These are phyloP conservation scores for Paramecium sonneborni DNA, from an alignment of 73 alveolate genomes.

Conservation along the genomic window DNA sequence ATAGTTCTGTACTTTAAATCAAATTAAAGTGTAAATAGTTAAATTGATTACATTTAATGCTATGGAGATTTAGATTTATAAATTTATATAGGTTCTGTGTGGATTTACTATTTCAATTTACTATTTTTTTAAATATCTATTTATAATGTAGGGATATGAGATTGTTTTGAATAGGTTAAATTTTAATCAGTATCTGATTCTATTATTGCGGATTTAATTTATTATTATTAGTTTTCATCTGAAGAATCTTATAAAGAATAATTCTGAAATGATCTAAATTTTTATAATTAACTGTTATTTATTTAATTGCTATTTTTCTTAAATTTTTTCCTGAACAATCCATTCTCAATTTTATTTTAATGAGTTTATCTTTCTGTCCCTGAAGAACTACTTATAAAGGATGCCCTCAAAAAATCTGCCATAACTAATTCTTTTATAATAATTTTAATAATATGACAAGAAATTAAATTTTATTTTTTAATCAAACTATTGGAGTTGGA, in stretches of 20 bases:
- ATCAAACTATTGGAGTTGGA: neutral
- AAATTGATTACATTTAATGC: neutral
- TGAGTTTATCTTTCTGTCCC: neutral
- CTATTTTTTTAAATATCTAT: neutral
- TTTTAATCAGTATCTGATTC: slow-evolving; percentile 5
- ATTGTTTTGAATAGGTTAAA: neutral
- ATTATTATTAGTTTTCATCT: neutral
- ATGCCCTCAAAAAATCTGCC: neutral
- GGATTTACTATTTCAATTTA: neutral
- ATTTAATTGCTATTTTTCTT: neutral
- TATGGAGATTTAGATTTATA: neutral
- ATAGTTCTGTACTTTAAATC: slow-evolving; percentile 17
- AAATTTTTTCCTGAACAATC: neutral
- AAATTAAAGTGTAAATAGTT: neutral
- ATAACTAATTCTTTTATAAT: neutral
- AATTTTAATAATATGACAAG: neutral
- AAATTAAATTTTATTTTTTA: neutral
- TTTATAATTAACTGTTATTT: neutral
- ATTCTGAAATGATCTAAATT: neutral
- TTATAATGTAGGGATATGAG: neutral
- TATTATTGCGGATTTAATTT: neutral
- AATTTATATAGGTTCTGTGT: neutral
- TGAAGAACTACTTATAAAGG: slow-evolving; percentile 7
- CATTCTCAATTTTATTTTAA: neutral
- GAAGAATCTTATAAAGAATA: neutral